These are phyloP conservation scores for Herpetomonas muscarum DNA, from an alignment of 208 protist species.

Conservation along the genomic window DNA sequence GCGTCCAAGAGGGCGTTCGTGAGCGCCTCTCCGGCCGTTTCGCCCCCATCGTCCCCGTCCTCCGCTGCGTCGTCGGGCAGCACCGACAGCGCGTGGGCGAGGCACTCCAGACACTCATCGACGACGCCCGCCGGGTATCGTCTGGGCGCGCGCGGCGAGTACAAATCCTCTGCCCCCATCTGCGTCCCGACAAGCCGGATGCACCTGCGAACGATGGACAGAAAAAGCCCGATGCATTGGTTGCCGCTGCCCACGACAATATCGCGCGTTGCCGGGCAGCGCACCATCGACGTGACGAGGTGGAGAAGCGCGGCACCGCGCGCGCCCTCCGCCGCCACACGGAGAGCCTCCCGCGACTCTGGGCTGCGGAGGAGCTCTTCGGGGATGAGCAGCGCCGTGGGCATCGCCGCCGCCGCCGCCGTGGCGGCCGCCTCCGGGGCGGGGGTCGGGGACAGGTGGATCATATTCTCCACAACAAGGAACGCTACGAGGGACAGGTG, in stretches of 20 bases:
- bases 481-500: constrained; percentile 30
- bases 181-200: constrained; percentile 53
- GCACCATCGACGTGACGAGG: constrained; percentile 43
- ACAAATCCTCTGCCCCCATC: constrained; percentile 59
- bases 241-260: constrained; percentile 21
- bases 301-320: constrained; percentile 62
- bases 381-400: background rate
- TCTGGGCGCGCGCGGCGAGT: constrained; percentile 32
- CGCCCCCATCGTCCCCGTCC: background rate
- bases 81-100: constrained; percentile 38
- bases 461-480: constrained; percentile 31
- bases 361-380: constrained; percentile 10
- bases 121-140: constrained; percentile 44
- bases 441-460: constrained; percentile 11
- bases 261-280: constrained; percentile 29
- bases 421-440: background rate
- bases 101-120: constrained; percentile 66
- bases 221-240: constrained; percentile 8
- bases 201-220: constrained; percentile 43
- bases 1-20: constrained; percentile 62
- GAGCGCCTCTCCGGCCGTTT: constrained; percentile 42
- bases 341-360: constrained; percentile 25
- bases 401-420: constrained; percentile 6
- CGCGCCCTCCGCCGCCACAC: constrained; percentile 30
- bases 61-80: constrained; percentile 2